Base-by-base conservation (phyloP, 2,329 filamentous ascomycete species). In the Pseudofabraea citricarpa region DNA sequence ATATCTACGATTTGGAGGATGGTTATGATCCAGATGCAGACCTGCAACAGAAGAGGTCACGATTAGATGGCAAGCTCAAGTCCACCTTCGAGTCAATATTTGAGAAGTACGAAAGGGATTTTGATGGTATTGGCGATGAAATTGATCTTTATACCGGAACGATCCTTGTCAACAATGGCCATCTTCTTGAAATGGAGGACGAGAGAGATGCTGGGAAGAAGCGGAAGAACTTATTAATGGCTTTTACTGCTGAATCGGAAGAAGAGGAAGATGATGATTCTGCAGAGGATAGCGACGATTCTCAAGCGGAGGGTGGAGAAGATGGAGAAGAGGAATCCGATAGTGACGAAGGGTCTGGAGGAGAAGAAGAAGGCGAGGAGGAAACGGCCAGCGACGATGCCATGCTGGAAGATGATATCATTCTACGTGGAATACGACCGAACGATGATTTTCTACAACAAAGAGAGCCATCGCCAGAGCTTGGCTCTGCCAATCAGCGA, bases 111-210 rank as follows among this genome's bases (percentile, higher is more conserved):
- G 82, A 76, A 41, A 82, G 75, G 51, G 86, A 96, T 61, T 95
- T 95, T 57, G 81, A 81, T 2, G 85, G 83, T 4, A 74, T 91
- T 40, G 90, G 85, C 42, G 91, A 97, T 63, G 90, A 95, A 66
- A 90, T 97, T 56, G 88, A 97, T 63, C 71, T 95, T 44, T 71
- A 73, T 39, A 91, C 87, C 0, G 90, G 88, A 42, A 73, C 87
- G 46, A 81, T 97, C 36, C 74, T 95, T n/a, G 82, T 96, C 44
- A 77, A 97, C 64, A 93, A 95, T 70, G 91, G 93, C 0, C 93
- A 97, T 66, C 63, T 96, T 41, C 62, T 76, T 40, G 63, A 77
- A 57, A 80, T 88, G 74, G 57, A 68, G 59, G 63, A 77, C 64
- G 73, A 83, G 60, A 65, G 75, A 51, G 70, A 77, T 66, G 58